Percentiles rank a stretch among this genome's conserved stretches.
Evolutionary conservation across 2,329 filamentous ascomycete genomes (phyloP).

Genomic region (Exophiala dermatitidis): DNA sequence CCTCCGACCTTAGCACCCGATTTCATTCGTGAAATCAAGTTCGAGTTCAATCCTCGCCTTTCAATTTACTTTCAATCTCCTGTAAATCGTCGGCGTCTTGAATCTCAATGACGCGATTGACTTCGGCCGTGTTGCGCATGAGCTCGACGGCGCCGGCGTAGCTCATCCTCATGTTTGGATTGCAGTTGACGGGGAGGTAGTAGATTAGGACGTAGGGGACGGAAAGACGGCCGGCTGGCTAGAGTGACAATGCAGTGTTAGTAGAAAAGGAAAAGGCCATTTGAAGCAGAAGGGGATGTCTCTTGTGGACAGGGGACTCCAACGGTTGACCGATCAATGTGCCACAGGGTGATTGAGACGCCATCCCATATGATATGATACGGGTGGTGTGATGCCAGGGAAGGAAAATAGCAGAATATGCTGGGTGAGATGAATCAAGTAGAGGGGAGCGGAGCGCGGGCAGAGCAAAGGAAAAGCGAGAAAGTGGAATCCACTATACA

Average conservation of each 20-base stretch:
- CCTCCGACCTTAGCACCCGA: not conserved
- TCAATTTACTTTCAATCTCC: constrained; percentile 65
- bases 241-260: constrained; percentile 1
- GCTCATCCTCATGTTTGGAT: constrained; percentile 78
- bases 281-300: no score
- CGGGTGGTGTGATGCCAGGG: not conserved
- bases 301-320: no score
- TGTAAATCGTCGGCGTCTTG: constrained; percentile 72
- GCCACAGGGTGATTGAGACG: no score
- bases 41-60: constrained; percentile 32
- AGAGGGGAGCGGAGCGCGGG: not conserved
- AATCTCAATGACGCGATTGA: constrained; percentile 80
- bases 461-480: not conserved
- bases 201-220: constrained; percentile 93
- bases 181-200: constrained; percentile 89
- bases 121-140: constrained; percentile 87
- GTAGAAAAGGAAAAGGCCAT: no score
- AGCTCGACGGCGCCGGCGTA: constrained; percentile 95
- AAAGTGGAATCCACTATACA: not conserved
- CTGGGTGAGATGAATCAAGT: no score
- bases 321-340: no score
- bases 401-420: not conserved
- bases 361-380: no score
- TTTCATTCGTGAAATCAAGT: not conserved
- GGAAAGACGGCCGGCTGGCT: constrained; percentile 75